phyloP scores from a whole-genome alignment of 805 yeast species.

The Kuraishia floccosa region DNA sequence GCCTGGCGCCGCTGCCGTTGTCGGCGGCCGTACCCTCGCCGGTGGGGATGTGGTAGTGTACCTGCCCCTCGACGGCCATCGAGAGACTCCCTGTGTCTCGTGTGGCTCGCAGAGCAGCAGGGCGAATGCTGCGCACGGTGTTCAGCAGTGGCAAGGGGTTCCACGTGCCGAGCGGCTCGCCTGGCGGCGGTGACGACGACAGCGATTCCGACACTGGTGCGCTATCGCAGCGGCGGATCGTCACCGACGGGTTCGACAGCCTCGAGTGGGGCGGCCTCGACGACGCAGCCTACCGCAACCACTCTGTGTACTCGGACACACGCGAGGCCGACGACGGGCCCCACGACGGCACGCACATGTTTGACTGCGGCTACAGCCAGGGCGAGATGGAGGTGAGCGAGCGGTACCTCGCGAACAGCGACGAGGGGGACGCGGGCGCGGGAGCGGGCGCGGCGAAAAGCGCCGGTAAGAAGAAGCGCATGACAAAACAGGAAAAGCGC shows the following conservation, averaged over 20 bases:
- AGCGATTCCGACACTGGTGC: neutral
- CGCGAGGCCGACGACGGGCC: slow-evolving; percentile 4
- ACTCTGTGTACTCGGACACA: slow-evolving; percentile 4
- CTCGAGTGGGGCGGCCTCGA: slow-evolving; percentile 21
- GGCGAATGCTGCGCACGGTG: slow-evolving; percentile 1
- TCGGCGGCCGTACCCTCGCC: too few relatives aligned
- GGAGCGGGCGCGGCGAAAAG: neutral
- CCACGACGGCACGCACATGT: slow-evolving; percentile 1
- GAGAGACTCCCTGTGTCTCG: too few relatives aligned
- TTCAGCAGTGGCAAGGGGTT: slow-evolving; percentile 2
- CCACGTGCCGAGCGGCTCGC: slow-evolving; percentile 2
- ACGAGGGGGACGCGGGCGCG: slow-evolving; percentile 2
- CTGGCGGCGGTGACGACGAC: neutral
- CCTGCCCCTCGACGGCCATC: too few relatives aligned
- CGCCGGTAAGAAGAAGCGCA: slow-evolving; percentile 5
- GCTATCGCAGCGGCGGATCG: slow-evolving; percentile 1
- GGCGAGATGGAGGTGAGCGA: slow-evolving; percentile 4
- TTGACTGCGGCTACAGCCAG: slow-evolving; percentile 5
- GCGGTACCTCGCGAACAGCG: slow-evolving; percentile 3
- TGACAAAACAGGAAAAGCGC: slow-evolving; percentile 11
- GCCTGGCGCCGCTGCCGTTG: too few relatives aligned
- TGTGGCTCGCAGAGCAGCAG: neutral
- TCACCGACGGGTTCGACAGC: slow-evolving; percentile 30
- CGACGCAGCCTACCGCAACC: slow-evolving; percentile 3
- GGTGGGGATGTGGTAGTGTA: too few relatives aligned